These are phyloP conservation scores for Skeletonema marinoi DNA, from an alignment of 108 stramenopile genomes.

Conservation along the genomic window DNA sequence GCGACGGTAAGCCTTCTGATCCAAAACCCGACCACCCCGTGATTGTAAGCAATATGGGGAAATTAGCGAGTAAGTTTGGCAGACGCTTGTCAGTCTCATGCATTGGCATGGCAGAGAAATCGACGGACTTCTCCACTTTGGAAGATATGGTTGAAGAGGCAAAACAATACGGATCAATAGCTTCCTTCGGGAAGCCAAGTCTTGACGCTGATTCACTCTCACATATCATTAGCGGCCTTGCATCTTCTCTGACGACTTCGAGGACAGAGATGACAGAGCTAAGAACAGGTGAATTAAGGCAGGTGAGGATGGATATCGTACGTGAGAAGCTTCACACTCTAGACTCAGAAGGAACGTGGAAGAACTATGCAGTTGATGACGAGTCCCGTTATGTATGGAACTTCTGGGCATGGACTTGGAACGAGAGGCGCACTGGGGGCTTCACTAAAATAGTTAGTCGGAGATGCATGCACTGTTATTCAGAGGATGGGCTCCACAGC, in stretches of 20 bases:
- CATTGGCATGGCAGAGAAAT: constrained; percentile 51
- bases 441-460: constrained; percentile 39
- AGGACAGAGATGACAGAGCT: constrained; percentile 57
- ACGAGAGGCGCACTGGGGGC: constrained; percentile 4
- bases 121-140: constrained; percentile 55
- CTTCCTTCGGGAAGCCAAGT: constrained; percentile 45
- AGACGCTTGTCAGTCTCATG: constrained; percentile 49
- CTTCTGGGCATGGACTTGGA: constrained; percentile 16
- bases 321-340: constrained; percentile 42
- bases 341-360: constrained; percentile 37
- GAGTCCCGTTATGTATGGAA: background rate
- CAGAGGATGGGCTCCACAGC: background rate
- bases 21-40: constrained; percentile 4
- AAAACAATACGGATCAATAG: constrained; percentile 38
- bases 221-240: constrained; percentile 31
- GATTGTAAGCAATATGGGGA: constrained; percentile 22
- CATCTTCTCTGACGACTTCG: constrained; percentile 43
- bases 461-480: constrained; percentile 34
- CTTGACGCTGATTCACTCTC: constrained; percentile 42
- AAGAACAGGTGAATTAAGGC: constrained; percentile 29
- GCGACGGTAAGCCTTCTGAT: constrained; percentile 64
- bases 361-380: background rate
- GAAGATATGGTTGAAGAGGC: constrained; percentile 49
- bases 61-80: constrained; percentile 47
- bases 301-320: constrained; percentile 41